phyloP scores from a whole-genome alignment of 805 yeast genomes.

The Ogataea polymorpha region DNA sequence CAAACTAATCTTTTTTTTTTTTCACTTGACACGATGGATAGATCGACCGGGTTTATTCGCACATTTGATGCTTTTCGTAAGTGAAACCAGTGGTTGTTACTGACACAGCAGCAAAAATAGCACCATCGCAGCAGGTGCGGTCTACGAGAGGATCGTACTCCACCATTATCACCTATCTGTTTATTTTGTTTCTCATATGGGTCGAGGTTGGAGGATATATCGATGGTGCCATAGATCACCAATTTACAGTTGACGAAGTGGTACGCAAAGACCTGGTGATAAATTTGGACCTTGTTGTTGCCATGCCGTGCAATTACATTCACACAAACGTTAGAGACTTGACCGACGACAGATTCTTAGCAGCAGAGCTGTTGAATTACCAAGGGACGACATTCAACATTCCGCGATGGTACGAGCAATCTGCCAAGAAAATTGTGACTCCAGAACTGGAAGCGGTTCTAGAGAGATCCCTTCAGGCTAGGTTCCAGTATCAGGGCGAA shows the following conservation, averaged over 20 bases:
- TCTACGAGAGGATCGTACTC: conserved; percentile 77
- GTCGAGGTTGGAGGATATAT: conserved; percentile 79
- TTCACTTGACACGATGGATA: conserved; percentile 19
- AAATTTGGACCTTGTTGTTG: conserved; percentile 76
- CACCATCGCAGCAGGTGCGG: conserved; percentile 66
- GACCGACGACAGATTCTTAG: conserved; percentile 74
- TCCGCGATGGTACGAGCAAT: conserved; percentile 47
- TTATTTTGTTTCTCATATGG: conserved; percentile 70
- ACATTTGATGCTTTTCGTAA: conserved; percentile 72
- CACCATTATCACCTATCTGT: conserved; percentile 59
- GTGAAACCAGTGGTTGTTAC: conserved; percentile 23
- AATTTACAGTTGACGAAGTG: conserved; percentile 67
- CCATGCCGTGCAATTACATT: conserved; percentile 77
- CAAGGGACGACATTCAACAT: conserved; percentile 60
- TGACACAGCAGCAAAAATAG: conserved; percentile 52
- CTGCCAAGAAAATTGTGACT: conserved; percentile 42
- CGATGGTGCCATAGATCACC: conserved; percentile 78
- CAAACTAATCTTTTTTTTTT: not conserved
- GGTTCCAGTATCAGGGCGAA: conserved; percentile 46
- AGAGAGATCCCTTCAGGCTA: conserved; percentile 64
- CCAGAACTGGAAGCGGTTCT: conserved; percentile 68
- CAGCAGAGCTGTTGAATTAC: conserved; percentile 69
- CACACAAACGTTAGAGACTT: conserved; percentile 75
- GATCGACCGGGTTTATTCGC: conserved; percentile 29
- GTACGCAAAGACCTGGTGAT: conserved; percentile 58